Base-by-base conservation (phyloP, 2,329 filamentous ascomycete genomes). In the Aspergillus calidoustus region DNA sequence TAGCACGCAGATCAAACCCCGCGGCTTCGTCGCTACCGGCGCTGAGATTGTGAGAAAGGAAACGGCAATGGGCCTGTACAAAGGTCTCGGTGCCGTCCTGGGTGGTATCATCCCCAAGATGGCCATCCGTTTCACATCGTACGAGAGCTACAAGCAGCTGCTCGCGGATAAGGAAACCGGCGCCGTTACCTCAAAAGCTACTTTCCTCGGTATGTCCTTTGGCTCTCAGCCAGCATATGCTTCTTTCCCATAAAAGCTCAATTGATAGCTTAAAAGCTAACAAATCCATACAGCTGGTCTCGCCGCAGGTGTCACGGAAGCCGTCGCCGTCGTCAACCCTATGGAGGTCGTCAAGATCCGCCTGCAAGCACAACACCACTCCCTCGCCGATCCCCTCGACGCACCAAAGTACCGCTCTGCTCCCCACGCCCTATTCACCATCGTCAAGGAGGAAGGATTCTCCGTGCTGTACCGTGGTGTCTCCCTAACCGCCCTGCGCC, bases 321-420 rank as follows among this genome's bases (percentile, higher is more conserved):
- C 95, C 67, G 94, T 99, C 49, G 90, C 91, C 53, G 92, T 99
- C 55, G 95, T 99, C 60, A 97, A 93, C 31, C 95, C 95, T 6
- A 99, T 99, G 95, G 95, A 99, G 82, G 95, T 99, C 64, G 88
- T 99, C 80, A 99, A 99, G 86, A 99, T 99, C 76, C 91, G 95
- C 53, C 87, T 99, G 69, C 95, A 99, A 84, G 94, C 94, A 4
- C 95, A 99, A 81, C 92, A 97, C 82, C 95, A 99, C 87, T 92
- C 88, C 76, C 95, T 99, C 89, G 93, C 95, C 53, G 95, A 99
- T 76, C 95, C 95, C 6, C 89, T 98, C 69, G 95, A 98, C 77
- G 79, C 97, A 8, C 95, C 95, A 67, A 98, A 98, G 82, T 98
- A 98, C 84, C 91, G 94, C 76, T 97, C 96, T 79, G 94, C 94